Evolutionary conservation across 78 protist species (phyloP).

Genomic region (Chrysochromulina tobinii): DNA sequence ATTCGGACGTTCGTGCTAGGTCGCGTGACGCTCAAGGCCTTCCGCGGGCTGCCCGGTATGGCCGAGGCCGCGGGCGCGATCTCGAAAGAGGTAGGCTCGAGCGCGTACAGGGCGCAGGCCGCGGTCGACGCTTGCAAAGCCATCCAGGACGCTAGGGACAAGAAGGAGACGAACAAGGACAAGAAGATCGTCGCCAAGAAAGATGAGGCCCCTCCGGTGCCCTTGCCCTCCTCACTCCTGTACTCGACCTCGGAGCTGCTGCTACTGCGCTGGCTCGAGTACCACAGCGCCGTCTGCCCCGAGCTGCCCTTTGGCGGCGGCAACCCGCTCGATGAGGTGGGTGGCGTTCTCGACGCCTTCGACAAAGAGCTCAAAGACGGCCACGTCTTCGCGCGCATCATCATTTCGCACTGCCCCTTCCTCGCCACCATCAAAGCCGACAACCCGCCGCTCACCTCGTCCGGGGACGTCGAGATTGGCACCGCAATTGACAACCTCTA

Average conservation of each 20-base stretch:
- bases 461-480: neutral
- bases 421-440: neutral
- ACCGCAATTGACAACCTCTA: neutral
- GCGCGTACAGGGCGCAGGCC: no score
- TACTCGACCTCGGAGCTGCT: constrained; percentile 28
- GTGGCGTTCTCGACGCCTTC: neutral
- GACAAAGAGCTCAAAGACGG: constrained; percentile 41
- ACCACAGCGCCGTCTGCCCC: neutral
- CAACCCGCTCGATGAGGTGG: no score
- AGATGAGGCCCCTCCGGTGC: no score
- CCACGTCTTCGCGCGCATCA: constrained; percentile 18
- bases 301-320: no score
- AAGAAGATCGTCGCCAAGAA: no score
- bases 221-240: neutral
- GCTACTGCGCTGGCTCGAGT: constrained; percentile 38
- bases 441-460: neutral
- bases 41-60: neutral
- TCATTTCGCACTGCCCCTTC: constrained; percentile 43
- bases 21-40: constrained; percentile 21
- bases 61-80: neutral
- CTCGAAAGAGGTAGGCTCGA: no score
- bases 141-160: no score
- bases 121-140: no score
- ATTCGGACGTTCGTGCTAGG: constrained; percentile 17
- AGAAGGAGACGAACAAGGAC: no score